A percentile compares a stretch with the other conserved stretches of the same genome.
Conservation (phyloP, 2,329 filamentous ascomycete genomes). For the Sporothrix brasiliensis region DNA sequence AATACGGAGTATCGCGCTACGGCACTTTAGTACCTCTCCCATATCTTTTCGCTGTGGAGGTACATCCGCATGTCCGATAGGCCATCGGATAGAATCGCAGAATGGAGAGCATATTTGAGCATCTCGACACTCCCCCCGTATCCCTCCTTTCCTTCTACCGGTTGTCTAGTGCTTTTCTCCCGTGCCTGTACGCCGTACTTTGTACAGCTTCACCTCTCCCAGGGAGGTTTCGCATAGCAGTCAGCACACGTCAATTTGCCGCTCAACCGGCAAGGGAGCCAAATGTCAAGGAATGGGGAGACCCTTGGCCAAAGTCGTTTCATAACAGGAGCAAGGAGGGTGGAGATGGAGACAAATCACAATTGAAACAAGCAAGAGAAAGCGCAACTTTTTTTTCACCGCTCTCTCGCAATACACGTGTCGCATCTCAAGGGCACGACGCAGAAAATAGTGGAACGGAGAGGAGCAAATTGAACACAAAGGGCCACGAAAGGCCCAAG, state of each 20-base stretch:
- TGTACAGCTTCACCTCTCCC: not conserved
- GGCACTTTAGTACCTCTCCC: not conserved
- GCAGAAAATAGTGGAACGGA: slow-evolving; percentile 9
- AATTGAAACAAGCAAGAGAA: slow-evolving; percentile 23
- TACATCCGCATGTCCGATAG: slow-evolving; percentile 2
- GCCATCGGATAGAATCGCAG: not conserved
- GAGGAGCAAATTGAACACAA: not conserved
- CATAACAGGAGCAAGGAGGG: slow-evolving; percentile 14
- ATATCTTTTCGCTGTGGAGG: not conserved
- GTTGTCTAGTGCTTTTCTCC: not conserved
- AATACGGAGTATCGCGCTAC: not conserved
- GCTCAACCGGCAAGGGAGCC: slow-evolving; percentile 25
- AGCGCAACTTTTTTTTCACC: slow-evolving; percentile 3
- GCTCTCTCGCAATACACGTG: slow-evolving; percentile 20
- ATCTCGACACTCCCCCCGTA: not conserved
- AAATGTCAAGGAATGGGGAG: slow-evolving; percentile 25
- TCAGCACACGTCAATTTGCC: slow-evolving; percentile 23
- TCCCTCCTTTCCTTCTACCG: not conserved
- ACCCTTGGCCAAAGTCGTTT: slow-evolving; percentile 27
- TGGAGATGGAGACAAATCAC: slow-evolving; percentile 20
- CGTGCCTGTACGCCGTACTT: not conserved
- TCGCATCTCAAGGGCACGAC: slow-evolving; percentile 16
- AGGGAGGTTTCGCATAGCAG: slow-evolving; percentile 1
- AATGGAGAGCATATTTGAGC: slow-evolving; percentile 24
- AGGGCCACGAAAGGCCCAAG: not conserved